Percentiles rank a stretch among this genome's conserved stretches.
phyloP scores from a whole-genome alignment of 768 basidiomycete genomes.

The Tricholoma furcatifolium region DNA sequence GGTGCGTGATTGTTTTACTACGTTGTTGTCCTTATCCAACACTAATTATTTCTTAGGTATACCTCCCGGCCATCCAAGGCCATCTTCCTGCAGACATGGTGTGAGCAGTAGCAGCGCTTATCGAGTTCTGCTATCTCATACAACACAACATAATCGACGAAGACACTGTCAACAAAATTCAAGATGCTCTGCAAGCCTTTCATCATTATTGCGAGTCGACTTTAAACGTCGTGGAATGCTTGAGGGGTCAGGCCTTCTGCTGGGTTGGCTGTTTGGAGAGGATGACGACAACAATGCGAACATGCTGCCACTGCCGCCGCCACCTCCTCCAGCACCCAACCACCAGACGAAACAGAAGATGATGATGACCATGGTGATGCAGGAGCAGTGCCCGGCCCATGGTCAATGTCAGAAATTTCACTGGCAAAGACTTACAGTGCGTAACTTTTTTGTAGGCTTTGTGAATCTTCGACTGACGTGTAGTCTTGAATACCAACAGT shows the following conservation, averaged over 20 bases:
- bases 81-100: too few species aligned
- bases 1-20: too few species aligned
- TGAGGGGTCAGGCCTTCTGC: not conserved
- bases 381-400: not conserved
- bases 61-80: too few species aligned
- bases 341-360: not conserved
- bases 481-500: not conserved
- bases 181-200: not conserved
- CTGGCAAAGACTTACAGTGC: not conserved
- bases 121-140: too few species aligned
- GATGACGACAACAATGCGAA: not conserved
- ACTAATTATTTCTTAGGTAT: too few species aligned
- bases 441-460: slow-evolving; percentile 10
- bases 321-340: not conserved
- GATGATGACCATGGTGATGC: not conserved
- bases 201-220: not conserved
- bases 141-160: not conserved
- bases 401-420: slow-evolving; percentile 1
- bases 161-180: not conserved
- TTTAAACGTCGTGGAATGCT: too few species aligned
- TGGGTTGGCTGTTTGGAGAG: not conserved
- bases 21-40: too few species aligned
- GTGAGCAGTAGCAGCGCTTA: too few species aligned
- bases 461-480: not conserved
- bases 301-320: not conserved